Evolutionary conservation across 2,329 filamentous ascomycete species (phyloP), one percentile per base, ranked within the genome.

Genomic region (Daldinia sp.): DNA sequence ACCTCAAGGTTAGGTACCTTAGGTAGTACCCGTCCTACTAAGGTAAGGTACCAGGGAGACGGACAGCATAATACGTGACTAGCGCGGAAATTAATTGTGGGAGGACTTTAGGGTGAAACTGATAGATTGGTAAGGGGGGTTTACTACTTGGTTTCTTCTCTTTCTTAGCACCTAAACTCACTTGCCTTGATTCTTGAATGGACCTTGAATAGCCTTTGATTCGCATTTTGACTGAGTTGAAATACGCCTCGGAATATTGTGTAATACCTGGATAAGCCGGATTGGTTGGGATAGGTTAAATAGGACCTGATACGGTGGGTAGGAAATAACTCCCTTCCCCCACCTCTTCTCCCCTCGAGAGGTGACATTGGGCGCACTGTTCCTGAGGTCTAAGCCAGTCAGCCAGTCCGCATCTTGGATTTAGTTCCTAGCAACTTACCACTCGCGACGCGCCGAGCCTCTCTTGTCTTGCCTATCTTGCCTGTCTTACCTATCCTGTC

Each of bases 21-120:
- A 55, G 55, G 58, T 30, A 61, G 43, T 50, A 51, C n/a, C n/a
- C n/a, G n/a, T n/a, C n/a, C n/a, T n/a, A n/a, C n/a, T n/a, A n/a
- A n/a, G n/a, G n/a, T n/a, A n/a, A 35, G 43, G 41, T 59, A 45
- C 66, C 65, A 68, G 64, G 64, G 68, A 70, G 48, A 59, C 29
- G 27, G 41, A 27, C 55, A 58, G 53, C 65, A 67, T 66, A 45
- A 67, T 53, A 59, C 48, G 35, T 49, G 50, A 32, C 43, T 43
- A 51, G 53, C 21, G 52, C 49, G 62, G 66, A 68, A 64, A 69
- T 66, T 64, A 64, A 68, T 64, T 66, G 23, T 64, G 59, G 67
- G 27, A 63, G 64, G n/a, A n/a, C n/a, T 30, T 53, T 61, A 66
- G 61, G 62, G 41, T 70, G 67, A 70, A 70, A 70, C 68, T 60